phyloP scores from a whole-genome alignment of 768 basidiomycete species.

The Amanita rimosa region DNA sequence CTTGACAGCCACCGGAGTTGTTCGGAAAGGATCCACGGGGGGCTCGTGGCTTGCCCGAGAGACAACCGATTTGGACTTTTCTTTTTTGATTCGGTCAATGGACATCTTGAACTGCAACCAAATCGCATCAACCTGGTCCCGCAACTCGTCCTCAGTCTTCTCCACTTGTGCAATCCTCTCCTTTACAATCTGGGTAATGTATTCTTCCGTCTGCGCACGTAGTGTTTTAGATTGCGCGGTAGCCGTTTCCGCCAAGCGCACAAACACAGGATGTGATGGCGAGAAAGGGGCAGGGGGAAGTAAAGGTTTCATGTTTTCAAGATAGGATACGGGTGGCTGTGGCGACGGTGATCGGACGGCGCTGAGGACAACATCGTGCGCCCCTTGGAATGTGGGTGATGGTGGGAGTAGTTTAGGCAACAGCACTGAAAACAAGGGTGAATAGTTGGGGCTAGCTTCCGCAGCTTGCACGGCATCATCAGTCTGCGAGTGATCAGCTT shows the following conservation, averaged over 20 bases:
- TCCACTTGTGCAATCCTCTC: conserved; percentile 47
- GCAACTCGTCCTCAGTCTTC: conserved; percentile 39
- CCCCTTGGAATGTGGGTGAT: conserved; percentile 15
- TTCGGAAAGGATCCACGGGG: conserved; percentile 13
- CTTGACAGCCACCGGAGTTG: conserved; percentile 30
- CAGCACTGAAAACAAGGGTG: conserved; percentile 32
- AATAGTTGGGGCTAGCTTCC: conserved; percentile 32
- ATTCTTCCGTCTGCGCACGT: conserved; percentile 46
- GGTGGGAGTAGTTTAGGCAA: conserved; percentile 21
- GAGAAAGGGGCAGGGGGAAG: conserved; percentile 72
- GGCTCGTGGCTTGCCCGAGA: background rate
- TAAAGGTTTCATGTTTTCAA: conserved; percentile 46
- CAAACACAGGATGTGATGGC: conserved; percentile 62
- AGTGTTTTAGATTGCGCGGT: conserved; percentile 38
- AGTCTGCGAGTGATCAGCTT: conserved; percentile 17
- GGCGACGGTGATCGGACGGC: conserved; percentile 15
- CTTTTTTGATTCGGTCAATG: conserved; percentile 30
- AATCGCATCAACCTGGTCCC: conserved; percentile 45
- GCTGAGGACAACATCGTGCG: conserved; percentile 15
- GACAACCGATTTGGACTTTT: conserved; percentile 10
- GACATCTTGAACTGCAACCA: conserved; percentile 51
- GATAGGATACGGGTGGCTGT: conserved; percentile 22
- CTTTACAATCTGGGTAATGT: conserved; percentile 40
- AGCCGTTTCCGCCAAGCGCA: conserved; percentile 51
- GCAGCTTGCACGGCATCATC: conserved; percentile 24